These are phyloP conservation scores for Roridomyces roridus DNA, from an alignment of 768 basidiomycete genomes.

Conservation along the genomic window DNA sequence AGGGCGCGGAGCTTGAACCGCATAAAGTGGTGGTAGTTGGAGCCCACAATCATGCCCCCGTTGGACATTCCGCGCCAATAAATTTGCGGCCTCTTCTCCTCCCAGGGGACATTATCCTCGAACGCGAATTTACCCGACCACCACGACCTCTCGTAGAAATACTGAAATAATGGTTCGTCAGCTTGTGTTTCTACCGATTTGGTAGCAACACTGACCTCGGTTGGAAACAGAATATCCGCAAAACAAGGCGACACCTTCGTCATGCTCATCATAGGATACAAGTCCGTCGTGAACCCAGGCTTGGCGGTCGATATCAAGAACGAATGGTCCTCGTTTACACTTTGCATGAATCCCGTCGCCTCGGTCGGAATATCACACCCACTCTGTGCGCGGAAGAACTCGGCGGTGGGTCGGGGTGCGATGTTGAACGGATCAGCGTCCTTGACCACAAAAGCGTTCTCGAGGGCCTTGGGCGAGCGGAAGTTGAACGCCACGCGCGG, in stretches of 20 bases:
- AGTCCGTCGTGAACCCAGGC: not conserved
- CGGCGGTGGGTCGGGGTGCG: no score
- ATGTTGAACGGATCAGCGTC: no score
- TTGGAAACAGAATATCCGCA: no score
- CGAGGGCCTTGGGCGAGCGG: no score
- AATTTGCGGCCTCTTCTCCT: not conserved
- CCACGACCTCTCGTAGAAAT: not conserved
- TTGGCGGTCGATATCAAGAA: not conserved
- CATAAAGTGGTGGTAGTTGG: constrained; percentile 4
- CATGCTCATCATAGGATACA: no score
- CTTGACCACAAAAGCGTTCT: no score
- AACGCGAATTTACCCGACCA: not conserved
- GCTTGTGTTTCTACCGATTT: not conserved
- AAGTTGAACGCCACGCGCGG: no score
- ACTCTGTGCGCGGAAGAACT: no score
- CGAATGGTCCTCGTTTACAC: not conserved
- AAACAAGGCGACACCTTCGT: no score
- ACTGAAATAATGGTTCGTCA: not conserved
- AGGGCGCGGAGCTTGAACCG: constrained; percentile 6
- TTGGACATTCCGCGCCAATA: constrained; percentile 10
- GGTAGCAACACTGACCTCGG: not conserved
- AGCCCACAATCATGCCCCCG: not conserved
- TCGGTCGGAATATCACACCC: no score
- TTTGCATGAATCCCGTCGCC: not conserved
- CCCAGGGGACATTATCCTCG: not conserved